Percentiles rank a stretch among this genome's conserved stretches.
phyloP scores from a whole-genome alignment of 257 asterid genomes.

The Gentiana dahurica region DNA sequence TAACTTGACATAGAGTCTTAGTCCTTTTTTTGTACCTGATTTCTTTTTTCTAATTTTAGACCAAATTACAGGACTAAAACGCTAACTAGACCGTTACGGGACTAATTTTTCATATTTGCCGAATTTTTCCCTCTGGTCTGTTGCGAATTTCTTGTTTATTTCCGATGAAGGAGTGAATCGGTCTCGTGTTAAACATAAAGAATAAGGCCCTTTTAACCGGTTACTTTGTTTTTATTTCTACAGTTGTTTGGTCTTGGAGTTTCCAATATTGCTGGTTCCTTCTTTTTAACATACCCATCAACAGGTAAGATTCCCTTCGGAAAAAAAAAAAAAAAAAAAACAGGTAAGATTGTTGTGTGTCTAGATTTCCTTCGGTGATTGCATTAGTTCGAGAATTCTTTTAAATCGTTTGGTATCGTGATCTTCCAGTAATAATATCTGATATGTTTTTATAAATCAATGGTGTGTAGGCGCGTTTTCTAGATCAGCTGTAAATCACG shows the following conservation, averaged over 20 bases:
- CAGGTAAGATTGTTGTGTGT: conserved; percentile 48
- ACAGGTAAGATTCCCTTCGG: too few relatives aligned
- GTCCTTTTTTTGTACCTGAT: too few relatives aligned
- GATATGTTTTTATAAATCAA: conserved; percentile 21
- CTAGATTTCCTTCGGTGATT: conserved; percentile 1
- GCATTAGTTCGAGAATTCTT: conserved; percentile 2
- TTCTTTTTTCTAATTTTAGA: too few relatives aligned
- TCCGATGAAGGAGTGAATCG: background rate
- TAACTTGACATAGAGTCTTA: too few relatives aligned
- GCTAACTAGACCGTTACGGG: too few relatives aligned
- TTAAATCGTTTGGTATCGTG: conserved; percentile 7
- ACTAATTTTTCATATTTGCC: too few relatives aligned
- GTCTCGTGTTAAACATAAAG: background rate
- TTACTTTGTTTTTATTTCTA: conserved; percentile 16
- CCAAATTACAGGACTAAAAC: too few relatives aligned
- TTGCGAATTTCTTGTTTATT: background rate
- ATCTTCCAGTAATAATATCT: conserved; percentile 11
- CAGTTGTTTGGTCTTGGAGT: conserved; percentile 99
- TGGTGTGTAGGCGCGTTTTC: conserved; percentile 76
- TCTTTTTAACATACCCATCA: conserved; percentile 86
- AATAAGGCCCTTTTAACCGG: too few relatives aligned
- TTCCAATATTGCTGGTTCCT: conserved; percentile 89
- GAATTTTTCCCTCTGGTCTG: too few relatives aligned
- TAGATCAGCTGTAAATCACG: conserved; percentile 97
- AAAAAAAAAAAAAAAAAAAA: conserved; percentile 4